Evolutionary conservation across 2,329 filamentous ascomycete species (phyloP).

Genomic region (Penicillium frequentans): DNA sequence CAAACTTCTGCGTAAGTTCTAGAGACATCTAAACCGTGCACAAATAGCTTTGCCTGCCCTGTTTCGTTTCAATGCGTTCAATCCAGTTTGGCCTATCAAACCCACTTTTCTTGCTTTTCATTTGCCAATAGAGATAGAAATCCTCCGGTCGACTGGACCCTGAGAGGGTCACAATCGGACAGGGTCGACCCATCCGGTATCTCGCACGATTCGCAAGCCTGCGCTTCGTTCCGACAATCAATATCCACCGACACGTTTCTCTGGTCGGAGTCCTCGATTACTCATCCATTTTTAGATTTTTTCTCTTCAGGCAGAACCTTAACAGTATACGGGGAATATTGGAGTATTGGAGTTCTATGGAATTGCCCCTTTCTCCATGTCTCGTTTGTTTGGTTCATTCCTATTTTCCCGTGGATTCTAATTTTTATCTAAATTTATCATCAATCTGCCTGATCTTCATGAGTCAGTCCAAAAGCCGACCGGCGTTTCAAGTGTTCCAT

Average conservation of each 20-base stretch:
- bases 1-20: neutral
- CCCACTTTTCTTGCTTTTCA: neutral
- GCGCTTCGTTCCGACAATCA: constrained; percentile 13
- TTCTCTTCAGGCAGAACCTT: no score
- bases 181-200: constrained; percentile 5
- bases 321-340: neutral
- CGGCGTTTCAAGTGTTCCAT: constrained; percentile 2
- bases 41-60: neutral
- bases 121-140: constrained; percentile 7
- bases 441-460: neutral
- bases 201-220: constrained; percentile 13
- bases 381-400: neutral
- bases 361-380: neutral
- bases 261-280: neutral
- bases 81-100: neutral
- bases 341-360: neutral
- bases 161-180: constrained; percentile 4
- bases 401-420: neutral
- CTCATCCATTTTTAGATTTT: neutral
- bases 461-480: neutral
- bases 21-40: neutral
- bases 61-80: neutral
- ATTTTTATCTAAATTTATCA: neutral
- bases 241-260: constrained; percentile 1
- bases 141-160: constrained; percentile 10